phyloP scores from a whole-genome alignment of 2,329 filamentous ascomycete species.

The Colletotrichum tanaceti region DNA sequence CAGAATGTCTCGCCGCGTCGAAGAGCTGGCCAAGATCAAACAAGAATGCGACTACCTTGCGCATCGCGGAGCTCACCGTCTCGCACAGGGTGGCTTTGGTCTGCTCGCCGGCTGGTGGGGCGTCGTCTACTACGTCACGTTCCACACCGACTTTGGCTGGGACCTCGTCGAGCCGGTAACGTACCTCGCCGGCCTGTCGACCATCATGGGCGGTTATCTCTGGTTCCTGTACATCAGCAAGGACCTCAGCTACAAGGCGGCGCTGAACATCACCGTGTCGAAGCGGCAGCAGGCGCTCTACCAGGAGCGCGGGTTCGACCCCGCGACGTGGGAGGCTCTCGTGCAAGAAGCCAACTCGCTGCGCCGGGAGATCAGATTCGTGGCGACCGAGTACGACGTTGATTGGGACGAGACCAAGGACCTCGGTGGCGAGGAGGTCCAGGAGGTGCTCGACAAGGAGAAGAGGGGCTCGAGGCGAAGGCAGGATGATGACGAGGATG shows the following conservation, averaged over 20 bases:
- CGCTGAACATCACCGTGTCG: conserved; percentile 87
- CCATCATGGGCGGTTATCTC: conserved; percentile 88
- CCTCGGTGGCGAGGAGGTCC: conserved; percentile 74
- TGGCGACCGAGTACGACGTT: conserved; percentile 89
- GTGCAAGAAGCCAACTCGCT: conserved; percentile 84
- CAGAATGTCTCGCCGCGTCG: conserved; percentile 76
- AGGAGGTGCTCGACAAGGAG: conserved; percentile 67
- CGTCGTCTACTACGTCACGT: conserved; percentile 78
- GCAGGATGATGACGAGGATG: conserved; percentile 53
- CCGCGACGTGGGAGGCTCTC: conserved; percentile 79
- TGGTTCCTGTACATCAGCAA: conserved; percentile 96
- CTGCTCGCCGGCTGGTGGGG: conserved; percentile 83
- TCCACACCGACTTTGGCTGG: conserved; percentile 84
- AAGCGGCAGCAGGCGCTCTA: conserved; percentile 83
- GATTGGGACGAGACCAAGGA: conserved; percentile 86
- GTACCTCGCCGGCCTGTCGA: conserved; percentile 86
- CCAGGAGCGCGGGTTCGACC: conserved; percentile 78
- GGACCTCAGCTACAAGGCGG: conserved; percentile 86
- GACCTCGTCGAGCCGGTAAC: conserved; percentile 92
- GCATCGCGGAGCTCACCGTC: conserved; percentile 79
- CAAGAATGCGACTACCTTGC: conserved; percentile 83
- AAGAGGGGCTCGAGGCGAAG: conserved; percentile 53
- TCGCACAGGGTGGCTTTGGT: conserved; percentile 84
- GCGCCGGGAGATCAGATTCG: conserved; percentile 80
- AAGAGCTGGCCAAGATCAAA: conserved; percentile 78